Percentiles rank a stretch among this genome's conserved stretches.
Evolutionary conservation across 139 green algal species (phyloP).

Genomic region (Zygnema cylindricum): DNA sequence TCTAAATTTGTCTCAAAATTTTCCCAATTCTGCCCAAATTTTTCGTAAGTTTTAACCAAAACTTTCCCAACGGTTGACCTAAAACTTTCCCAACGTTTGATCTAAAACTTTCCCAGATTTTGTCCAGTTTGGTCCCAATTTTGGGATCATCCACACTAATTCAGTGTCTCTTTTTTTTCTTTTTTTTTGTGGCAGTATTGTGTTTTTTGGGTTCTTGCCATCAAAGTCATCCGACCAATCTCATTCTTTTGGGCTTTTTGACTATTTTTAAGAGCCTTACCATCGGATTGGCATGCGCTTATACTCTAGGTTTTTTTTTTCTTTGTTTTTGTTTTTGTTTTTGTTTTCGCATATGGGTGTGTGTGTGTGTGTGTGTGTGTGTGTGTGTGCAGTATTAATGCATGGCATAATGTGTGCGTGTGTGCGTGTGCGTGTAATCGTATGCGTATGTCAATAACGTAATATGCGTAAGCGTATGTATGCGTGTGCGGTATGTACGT

Average conservation of each 20-base stretch:
- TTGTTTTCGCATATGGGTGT: neutral
- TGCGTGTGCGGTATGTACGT: neutral
- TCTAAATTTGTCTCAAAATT: too few relatives aligned
- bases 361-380: neutral
- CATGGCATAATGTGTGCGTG: neutral
- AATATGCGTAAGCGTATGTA: neutral
- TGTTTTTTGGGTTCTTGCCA: conserved; percentile 66
- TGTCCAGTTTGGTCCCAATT: neutral
- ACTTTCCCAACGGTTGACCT: conserved; percentile 4
- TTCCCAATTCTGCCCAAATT: too few relatives aligned
- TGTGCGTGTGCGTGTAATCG: neutral
- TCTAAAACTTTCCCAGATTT: neutral
- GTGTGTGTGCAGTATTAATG: neutral
- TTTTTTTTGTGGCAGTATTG: conserved; percentile 34
- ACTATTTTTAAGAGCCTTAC: conserved; percentile 34
- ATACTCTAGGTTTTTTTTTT: conserved; percentile 13
- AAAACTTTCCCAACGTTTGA: neutral
- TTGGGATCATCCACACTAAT: neutral
- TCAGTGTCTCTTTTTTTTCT: conserved; percentile 10
- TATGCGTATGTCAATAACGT: neutral
- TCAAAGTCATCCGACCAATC: conserved; percentile 72
- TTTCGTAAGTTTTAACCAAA: neutral
- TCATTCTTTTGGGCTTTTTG: conserved; percentile 71
- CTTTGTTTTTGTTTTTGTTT: conserved; percentile 1
- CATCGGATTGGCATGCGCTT: conserved; percentile 28